These are phyloP conservation scores for Termitomyces sp. DNA, from an alignment of 768 basidiomycete species.

Conservation along the genomic window DNA sequence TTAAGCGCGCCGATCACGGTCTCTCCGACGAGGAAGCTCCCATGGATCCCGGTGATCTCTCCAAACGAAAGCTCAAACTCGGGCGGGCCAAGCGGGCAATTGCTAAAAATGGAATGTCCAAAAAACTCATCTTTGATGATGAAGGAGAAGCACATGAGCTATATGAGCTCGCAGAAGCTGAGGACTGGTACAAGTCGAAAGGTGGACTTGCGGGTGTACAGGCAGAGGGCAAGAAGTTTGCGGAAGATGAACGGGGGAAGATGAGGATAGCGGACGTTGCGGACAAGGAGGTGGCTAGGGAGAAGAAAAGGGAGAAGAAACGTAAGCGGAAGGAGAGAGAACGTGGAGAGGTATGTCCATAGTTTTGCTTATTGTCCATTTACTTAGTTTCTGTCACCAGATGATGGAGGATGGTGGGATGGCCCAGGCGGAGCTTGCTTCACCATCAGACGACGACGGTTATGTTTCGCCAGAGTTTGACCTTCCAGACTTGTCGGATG, in stretches of 20 bases:
- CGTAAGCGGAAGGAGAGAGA: constrained; percentile 84
- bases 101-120: constrained; percentile 55
- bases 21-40: constrained; percentile 36
- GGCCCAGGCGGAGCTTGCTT: constrained; percentile 29
- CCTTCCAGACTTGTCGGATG: constrained; percentile 24
- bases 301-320: constrained; percentile 91
- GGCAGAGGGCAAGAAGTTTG: constrained; percentile 66
- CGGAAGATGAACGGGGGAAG: constrained; percentile 68
- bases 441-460: constrained; percentile 46
- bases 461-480: constrained; percentile 74
- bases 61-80: constrained; percentile 82
- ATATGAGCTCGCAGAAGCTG: constrained; percentile 78
- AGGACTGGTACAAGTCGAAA: constrained; percentile 63
- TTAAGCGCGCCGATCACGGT: constrained; percentile 89
- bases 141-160: constrained; percentile 76
- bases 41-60: constrained; percentile 46
- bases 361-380: background rate
- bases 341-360: constrained; percentile 33
- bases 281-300: constrained; percentile 82
- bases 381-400: constrained; percentile 17
- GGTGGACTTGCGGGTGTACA: constrained; percentile 63
- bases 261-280: constrained; percentile 65
- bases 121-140: constrained; percentile 89
- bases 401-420: constrained; percentile 26
- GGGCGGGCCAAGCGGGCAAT: constrained; percentile 72